A percentile compares a stretch with the other conserved stretches of the same genome.
Conservation (phyloP, 306 rosid species). For the Vigna mungo region DNA sequence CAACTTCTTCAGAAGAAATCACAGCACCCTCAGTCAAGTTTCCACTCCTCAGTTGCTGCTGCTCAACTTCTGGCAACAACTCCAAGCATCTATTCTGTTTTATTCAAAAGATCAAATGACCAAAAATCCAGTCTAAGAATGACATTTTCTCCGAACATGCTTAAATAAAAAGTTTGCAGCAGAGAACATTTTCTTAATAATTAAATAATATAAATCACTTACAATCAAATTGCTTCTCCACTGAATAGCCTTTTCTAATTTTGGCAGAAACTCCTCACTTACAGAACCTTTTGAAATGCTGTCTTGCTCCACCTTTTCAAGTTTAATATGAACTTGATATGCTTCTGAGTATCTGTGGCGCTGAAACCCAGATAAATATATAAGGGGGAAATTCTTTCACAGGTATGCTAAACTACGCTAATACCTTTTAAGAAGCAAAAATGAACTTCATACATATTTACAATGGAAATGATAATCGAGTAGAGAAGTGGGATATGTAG, state of each 20-base stretch:
- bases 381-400: conserved; percentile 33
- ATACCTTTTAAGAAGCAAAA: conserved; percentile 33
- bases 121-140: background rate
- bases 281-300: conserved; percentile 61
- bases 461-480: conserved; percentile 23
- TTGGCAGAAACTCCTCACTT: conserved; percentile 60
- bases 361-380: conserved; percentile 60
- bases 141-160: conserved; percentile 28
- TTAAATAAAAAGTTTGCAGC: background rate
- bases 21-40: conserved; percentile 54
- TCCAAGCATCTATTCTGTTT: conserved; percentile 86
- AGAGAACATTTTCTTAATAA: conserved; percentile 13
- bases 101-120: conserved; percentile 44
- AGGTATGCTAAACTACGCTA: conserved; percentile 6
- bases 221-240: conserved; percentile 87
- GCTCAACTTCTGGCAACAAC: conserved; percentile 87
- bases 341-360: conserved; percentile 84
- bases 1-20: conserved; percentile 55
- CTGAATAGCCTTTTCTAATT: conserved; percentile 62
- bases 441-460: conserved; percentile 26
- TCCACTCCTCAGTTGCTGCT: conserved; percentile 67
- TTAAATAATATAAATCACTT: conserved; percentile 56
- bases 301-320: conserved; percentile 73
- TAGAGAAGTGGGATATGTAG: conserved; percentile 24
- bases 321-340: conserved; percentile 77